Conservation (phyloP, 805 yeast species). For the Gaillardinia entomophila region DNA sequence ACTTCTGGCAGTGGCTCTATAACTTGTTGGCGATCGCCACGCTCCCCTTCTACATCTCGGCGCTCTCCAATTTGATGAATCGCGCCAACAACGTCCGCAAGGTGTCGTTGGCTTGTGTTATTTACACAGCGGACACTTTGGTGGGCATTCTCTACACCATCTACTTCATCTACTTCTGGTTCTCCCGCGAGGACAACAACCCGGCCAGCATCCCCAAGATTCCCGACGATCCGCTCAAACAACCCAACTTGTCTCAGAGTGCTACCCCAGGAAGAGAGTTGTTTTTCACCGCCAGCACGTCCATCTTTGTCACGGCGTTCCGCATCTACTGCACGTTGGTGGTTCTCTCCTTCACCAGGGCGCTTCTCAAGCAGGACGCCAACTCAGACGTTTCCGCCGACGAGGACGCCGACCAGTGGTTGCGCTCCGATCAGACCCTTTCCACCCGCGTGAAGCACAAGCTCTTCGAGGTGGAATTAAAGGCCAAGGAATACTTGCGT, state of each 20-base stretch:
- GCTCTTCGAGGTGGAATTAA: slow-evolving; percentile 24
- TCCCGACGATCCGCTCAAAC: background rate
- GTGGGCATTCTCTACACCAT: slow-evolving; percentile 64
- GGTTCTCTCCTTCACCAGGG: slow-evolving; percentile 54
- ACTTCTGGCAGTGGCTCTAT: slow-evolving; percentile 75
- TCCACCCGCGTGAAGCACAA: slow-evolving; percentile 14
- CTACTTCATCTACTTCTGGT: slow-evolving; percentile 76
- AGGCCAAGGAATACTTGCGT: too few species aligned
- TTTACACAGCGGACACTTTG: slow-evolving; percentile 64
- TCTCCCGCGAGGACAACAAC: slow-evolving; percentile 40
- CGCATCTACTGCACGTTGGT: slow-evolving; percentile 60
- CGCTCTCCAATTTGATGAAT: slow-evolving; percentile 38
- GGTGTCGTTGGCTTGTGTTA: slow-evolving; percentile 55
- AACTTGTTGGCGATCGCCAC: slow-evolving; percentile 60
- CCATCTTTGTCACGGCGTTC: slow-evolving; percentile 39
- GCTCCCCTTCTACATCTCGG: slow-evolving; percentile 61
- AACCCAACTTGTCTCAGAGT: slow-evolving; percentile 37
- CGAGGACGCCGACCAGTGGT: slow-evolving; percentile 22
- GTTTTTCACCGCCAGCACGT: slow-evolving; percentile 48
- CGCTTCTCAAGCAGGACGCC: slow-evolving; percentile 39
- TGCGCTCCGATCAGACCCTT: slow-evolving; percentile 13
- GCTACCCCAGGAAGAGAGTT: slow-evolving; percentile 56
- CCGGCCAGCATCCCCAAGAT: slow-evolving; percentile 5
- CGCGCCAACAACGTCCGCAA: slow-evolving; percentile 51
- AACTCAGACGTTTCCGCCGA: slow-evolving; percentile 16